Conservation (phyloP, 495 filamentous ascomycete genomes). For the Trichoderma orchidacearum region DNA sequence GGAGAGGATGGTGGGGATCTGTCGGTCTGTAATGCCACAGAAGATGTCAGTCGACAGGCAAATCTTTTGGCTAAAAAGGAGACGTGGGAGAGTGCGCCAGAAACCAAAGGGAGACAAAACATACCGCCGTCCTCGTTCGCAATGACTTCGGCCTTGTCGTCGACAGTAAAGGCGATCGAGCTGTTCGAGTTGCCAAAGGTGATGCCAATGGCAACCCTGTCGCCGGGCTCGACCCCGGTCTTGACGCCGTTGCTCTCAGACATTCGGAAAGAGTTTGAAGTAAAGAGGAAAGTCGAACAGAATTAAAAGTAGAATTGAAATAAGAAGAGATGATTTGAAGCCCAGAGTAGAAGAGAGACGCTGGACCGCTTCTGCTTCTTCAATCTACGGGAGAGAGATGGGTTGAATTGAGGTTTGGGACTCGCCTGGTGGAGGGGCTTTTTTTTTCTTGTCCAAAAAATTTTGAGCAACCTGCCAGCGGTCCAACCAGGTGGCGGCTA, state of each 20-base stretch:
- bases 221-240: conserved; percentile 34
- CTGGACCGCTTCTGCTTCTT: background rate
- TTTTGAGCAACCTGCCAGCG: background rate
- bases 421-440: background rate
- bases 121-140: conserved; percentile 96
- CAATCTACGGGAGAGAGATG: background rate
- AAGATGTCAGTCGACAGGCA: conserved; percentile 5
- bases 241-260: conserved; percentile 16
- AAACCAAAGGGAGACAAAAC: conserved; percentile 9
- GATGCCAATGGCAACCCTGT: conserved; percentile 80
- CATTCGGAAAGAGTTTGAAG: conserved; percentile 14
- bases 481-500: background rate
- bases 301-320: too few relatives aligned
- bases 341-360: too few relatives aligned
- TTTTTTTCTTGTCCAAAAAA: background rate
- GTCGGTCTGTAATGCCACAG: conserved; percentile 53
- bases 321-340: too few relatives aligned
- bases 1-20: conserved; percentile 88
- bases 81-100: background rate
- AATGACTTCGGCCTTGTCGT: conserved; percentile 94
- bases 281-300: background rate
- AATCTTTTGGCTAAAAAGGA: conserved; percentile 4
- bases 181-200: conserved; percentile 97
- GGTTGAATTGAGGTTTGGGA: background rate
- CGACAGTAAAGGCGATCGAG: conserved; percentile 82